A percentile compares a stretch with the other conserved stretches of the same genome.
These are phyloP conservation scores for Zalaria sp. DNA, from an alignment of 2,329 filamentous ascomycete species.

Conservation along the genomic window DNA sequence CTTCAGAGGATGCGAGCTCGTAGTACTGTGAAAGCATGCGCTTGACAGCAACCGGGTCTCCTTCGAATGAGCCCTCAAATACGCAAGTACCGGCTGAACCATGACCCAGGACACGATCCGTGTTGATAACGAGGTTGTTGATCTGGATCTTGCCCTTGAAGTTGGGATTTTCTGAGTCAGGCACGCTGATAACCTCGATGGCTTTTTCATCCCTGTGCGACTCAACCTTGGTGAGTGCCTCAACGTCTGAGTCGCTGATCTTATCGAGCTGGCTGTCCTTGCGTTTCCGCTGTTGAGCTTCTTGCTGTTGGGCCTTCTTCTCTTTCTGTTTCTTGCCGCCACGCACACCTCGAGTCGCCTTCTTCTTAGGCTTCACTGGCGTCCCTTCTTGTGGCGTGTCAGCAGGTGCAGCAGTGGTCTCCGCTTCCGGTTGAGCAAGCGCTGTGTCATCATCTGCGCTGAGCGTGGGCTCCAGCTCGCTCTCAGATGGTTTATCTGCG, in stretches of 20 bases:
- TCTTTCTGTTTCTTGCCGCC: slow-evolving; percentile 16
- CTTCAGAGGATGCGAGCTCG: slow-evolving; percentile 89
- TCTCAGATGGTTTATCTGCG: background rate
- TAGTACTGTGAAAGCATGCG: slow-evolving; percentile 94
- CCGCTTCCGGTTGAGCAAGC: slow-evolving; percentile 3
- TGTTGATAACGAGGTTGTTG: slow-evolving; percentile 46
- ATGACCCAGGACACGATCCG: slow-evolving; percentile 47
- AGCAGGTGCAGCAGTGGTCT: slow-evolving; percentile 1
- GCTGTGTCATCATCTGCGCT: slow-evolving; percentile 3
- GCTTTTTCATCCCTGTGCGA: slow-evolving; percentile 23
- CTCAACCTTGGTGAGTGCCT: slow-evolving; percentile 4
- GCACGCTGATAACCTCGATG: slow-evolving; percentile 28
- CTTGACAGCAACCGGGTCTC: slow-evolving; percentile 64
- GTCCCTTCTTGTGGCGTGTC: background rate
- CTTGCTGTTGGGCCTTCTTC: slow-evolving; percentile 9
- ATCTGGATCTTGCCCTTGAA: slow-evolving; percentile 39
- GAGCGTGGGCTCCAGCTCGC: slow-evolving; percentile 1
- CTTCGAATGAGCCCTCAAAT: slow-evolving; percentile 85
- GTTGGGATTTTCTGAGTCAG: slow-evolving; percentile 24
- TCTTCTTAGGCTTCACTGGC: slow-evolving; percentile 25
- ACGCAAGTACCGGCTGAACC: slow-evolving; percentile 97
- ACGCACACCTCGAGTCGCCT: slow-evolving; percentile 33
- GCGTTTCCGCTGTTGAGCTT: slow-evolving; percentile 7
- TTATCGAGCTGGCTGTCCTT: slow-evolving; percentile 4
- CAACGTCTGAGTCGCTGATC: slow-evolving; percentile 15